Conservation (phyloP, 257 asterid species). For the Coffea eugenioides region DNA sequence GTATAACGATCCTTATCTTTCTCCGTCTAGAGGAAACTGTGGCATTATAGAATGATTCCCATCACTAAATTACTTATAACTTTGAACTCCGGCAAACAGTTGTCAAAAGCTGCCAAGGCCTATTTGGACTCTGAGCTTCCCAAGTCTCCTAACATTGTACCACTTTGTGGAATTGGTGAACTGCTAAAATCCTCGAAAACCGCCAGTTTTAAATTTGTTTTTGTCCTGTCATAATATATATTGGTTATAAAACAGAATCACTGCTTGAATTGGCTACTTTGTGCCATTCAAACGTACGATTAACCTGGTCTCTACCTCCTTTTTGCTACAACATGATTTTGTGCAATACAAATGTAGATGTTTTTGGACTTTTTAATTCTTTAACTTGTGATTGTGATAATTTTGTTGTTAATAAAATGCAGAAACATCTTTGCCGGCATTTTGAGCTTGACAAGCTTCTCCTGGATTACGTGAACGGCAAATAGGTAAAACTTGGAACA, state of each 20-base stretch:
- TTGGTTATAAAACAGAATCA: neutral
- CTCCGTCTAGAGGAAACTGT: neutral
- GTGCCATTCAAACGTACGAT: neutral
- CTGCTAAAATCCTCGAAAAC: neutral
- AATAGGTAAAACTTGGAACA: slow-evolving; percentile 43
- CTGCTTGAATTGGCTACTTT: neutral
- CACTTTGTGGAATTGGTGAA: neutral
- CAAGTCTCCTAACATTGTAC: neutral
- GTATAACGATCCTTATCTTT: too few relatives aligned
- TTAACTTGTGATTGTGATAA: slow-evolving; percentile 4
- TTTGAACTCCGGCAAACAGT: neutral
- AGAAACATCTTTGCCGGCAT: slow-evolving; percentile 78
- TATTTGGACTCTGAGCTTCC: neutral
- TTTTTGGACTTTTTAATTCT: neutral
- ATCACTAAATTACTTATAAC: neutral
- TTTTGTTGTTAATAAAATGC: slow-evolving; percentile 26
- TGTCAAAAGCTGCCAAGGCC: neutral
- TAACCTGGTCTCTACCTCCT: neutral
- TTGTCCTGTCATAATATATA: too few relatives aligned
- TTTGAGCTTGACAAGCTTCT: slow-evolving; percentile 90
- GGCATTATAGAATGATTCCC: neutral
- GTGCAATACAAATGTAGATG: neutral
- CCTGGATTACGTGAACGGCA: slow-evolving; percentile 68
- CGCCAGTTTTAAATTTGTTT: too few relatives aligned
- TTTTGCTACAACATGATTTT: neutral